These are phyloP conservation scores for Sporothrix pallida DNA, from an alignment of 2,329 filamentous ascomycete genomes.

Conservation along the genomic window DNA sequence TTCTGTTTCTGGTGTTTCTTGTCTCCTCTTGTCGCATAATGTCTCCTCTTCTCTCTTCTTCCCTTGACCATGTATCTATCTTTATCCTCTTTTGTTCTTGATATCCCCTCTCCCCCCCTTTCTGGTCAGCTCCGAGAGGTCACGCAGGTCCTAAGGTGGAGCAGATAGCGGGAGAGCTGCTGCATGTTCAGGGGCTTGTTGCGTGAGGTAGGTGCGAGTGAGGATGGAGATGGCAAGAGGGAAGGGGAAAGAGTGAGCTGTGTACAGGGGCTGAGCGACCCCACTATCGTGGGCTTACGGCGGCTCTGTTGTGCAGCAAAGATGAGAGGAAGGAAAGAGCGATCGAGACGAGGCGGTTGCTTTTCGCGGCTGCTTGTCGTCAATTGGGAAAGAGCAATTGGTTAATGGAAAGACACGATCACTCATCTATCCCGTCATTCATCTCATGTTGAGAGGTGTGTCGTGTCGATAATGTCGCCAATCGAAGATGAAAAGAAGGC, in stretches of 20 bases:
- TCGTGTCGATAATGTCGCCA: background rate
- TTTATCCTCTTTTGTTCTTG: background rate
- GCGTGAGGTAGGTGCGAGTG: too few relatives aligned
- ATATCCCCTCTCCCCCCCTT: too few relatives aligned
- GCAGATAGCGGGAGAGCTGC: constrained; percentile 4
- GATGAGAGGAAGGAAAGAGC: background rate
- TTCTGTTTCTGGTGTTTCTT: background rate
- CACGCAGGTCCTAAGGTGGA: constrained; percentile 23
- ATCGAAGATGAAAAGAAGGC: background rate
- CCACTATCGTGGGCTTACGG: constrained; percentile 1
- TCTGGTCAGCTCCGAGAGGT: background rate
- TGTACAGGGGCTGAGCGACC: background rate
- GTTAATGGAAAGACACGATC: background rate
- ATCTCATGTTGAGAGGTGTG: background rate
- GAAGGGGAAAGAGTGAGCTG: background rate
- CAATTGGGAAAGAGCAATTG: background rate
- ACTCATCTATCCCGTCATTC: too few relatives aligned
- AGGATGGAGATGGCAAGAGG: background rate
- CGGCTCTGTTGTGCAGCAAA: constrained; percentile 4
- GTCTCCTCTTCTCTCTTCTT: background rate
- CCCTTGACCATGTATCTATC: background rate
- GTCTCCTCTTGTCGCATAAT: background rate
- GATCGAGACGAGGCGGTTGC: background rate
- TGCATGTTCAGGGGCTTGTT: background rate
- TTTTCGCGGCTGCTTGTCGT: too few relatives aligned